phyloP scores from a whole-genome alignment of 345 rosid genomes.

The Arabidopsis suecica region DNA sequence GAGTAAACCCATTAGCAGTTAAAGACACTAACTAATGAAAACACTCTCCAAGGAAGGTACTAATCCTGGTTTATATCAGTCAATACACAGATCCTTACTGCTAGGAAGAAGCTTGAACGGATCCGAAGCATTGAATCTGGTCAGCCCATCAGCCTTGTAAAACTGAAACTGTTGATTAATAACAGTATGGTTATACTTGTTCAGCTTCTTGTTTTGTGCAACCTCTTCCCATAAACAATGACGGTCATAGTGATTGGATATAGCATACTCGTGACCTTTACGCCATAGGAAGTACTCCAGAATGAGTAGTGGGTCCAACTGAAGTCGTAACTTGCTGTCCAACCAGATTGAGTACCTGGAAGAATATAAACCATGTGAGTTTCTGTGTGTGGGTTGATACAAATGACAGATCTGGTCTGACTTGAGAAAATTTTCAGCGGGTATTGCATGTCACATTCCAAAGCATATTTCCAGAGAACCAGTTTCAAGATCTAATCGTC shows the following conservation, averaged over 20 bases:
- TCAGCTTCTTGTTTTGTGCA: slow-evolving; percentile 86
- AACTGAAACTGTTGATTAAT: slow-evolving; percentile 84
- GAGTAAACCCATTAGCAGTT: slow-evolving; percentile 5
- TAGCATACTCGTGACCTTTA: slow-evolving; percentile 90
- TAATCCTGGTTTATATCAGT: slow-evolving; percentile 14
- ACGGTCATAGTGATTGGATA: slow-evolving; percentile 93
- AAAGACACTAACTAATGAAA: slow-evolving; percentile 13
- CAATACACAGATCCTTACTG: slow-evolving; percentile 58
- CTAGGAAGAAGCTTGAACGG: slow-evolving; percentile 91
- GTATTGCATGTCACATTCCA: not conserved
- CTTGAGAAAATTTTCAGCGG: not conserved
- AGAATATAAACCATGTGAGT: slow-evolving; percentile 24
- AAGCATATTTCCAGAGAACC: slow-evolving; percentile 13
- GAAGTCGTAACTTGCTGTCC: slow-evolving; percentile 96
- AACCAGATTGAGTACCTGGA: slow-evolving; percentile 96
- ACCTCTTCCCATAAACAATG: slow-evolving; percentile 99
- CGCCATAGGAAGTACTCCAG: slow-evolving; percentile 96
- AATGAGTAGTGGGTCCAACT: slow-evolving; percentile 79
- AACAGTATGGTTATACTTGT: slow-evolving; percentile 88
- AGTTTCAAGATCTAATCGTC: slow-evolving; percentile 10
- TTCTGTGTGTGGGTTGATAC: not conserved
- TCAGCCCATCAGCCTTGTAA: slow-evolving; percentile 89
- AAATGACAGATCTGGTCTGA: slow-evolving; percentile 8
- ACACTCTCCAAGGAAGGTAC: slow-evolving; percentile 4
- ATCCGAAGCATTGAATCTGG: slow-evolving; percentile 76